Conservation (phyloP, 225 moss, liverwort and hornwort species). For the Polytrichum formosum region DNA sequence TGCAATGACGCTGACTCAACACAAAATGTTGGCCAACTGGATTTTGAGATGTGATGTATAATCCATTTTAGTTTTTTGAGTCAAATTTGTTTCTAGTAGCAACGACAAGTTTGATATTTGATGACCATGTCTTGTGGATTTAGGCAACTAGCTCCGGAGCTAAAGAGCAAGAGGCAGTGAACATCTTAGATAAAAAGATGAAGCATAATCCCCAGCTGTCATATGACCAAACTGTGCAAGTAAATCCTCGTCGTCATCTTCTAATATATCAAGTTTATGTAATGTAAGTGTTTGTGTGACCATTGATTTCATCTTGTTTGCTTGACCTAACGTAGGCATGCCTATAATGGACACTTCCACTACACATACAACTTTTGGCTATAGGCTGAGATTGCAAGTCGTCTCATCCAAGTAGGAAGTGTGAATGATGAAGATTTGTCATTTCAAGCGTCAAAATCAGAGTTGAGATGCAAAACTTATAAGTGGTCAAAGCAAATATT, state of each 20-base stretch:
- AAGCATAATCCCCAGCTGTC: constrained; percentile 76
- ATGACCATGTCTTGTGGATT: background rate
- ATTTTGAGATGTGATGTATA: background rate
- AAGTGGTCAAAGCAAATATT: no score
- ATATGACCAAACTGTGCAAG: constrained; percentile 93
- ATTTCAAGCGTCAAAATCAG: no score
- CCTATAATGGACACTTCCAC: background rate
- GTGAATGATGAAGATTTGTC: no score
- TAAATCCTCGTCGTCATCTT: constrained; percentile 7
- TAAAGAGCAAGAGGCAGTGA: constrained; percentile 93
- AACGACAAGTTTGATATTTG: background rate
- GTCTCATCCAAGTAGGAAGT: no score
- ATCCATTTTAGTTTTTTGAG: background rate
- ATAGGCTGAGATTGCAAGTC: no score
- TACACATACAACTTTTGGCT: no score
- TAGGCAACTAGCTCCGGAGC: constrained; percentile 88
- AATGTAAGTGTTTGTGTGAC: background rate
- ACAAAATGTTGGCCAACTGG: background rate
- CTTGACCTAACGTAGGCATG: background rate
- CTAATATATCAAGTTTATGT: background rate
- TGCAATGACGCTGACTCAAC: background rate
- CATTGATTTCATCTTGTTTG: background rate
- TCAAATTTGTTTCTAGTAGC: background rate
- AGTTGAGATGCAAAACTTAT: no score
- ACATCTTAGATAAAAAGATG: constrained; percentile 86